Evolutionary conservation across 768 basidiomycete genomes (phyloP).

Genomic region (Leccinum truebloodii): DNA sequence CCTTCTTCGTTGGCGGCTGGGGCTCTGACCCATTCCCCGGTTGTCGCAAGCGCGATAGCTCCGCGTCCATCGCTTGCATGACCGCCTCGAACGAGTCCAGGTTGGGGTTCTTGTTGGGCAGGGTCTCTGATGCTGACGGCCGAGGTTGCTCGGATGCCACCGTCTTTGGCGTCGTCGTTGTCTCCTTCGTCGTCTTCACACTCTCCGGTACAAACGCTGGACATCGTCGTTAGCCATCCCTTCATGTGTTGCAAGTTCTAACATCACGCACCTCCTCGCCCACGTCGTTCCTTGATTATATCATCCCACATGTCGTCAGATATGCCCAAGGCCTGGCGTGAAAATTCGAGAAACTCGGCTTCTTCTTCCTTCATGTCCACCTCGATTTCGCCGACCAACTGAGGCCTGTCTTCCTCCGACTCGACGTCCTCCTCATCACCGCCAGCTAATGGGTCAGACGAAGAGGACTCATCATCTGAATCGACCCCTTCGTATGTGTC

Average conservation of each 20-base stretch:
- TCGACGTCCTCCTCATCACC: slow-evolving; percentile 52
- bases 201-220: slow-evolving; percentile 60
- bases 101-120: slow-evolving; percentile 58
- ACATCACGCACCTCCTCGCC: slow-evolving; percentile 71
- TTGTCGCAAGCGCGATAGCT: slow-evolving; percentile 56
- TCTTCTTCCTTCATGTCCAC: slow-evolving; percentile 92
- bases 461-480: slow-evolving; percentile 86
- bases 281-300: slow-evolving; percentile 78
- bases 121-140: slow-evolving; percentile 36
- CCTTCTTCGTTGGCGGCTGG: slow-evolving; percentile 43
- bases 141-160: slow-evolving; percentile 10
- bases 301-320: slow-evolving; percentile 84
- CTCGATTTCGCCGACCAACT: slow-evolving; percentile 81
- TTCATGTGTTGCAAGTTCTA: neutral
- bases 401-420: slow-evolving; percentile 79
- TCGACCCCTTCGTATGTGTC: slow-evolving; percentile 91
- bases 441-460: slow-evolving; percentile 47
- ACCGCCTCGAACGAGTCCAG: slow-evolving; percentile 94
- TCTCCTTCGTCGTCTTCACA: slow-evolving; percentile 11
- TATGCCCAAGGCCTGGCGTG: slow-evolving; percentile 88
- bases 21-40: slow-evolving; percentile 19
- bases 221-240: slow-evolving; percentile 8
- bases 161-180: slow-evolving; percentile 9
- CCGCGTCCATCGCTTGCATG: slow-evolving; percentile 93
- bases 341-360: slow-evolving; percentile 94